Percentiles rank a stretch among this genome's conserved stretches.
Conservation (phyloP, 345 rosid species). For the Citrus australasica region DNA sequence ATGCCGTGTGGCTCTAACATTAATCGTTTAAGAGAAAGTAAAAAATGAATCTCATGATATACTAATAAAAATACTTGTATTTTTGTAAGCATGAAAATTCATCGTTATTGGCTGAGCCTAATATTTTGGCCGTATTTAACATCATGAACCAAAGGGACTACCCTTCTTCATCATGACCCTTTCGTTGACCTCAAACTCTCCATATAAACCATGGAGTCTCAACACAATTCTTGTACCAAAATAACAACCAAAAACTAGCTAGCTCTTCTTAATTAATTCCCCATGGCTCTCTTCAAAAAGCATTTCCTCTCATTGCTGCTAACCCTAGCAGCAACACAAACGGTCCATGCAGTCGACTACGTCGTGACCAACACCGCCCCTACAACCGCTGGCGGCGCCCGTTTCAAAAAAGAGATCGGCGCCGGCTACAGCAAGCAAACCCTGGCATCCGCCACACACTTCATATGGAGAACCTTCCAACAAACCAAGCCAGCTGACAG, state of each 20-base stretch:
- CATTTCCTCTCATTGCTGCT: slow-evolving; percentile 19
- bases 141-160: no score
- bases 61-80: background rate
- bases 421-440: slow-evolving; percentile 20
- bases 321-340: slow-evolving; percentile 19
- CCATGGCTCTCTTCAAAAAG: slow-evolving; percentile 13
- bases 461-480: slow-evolving; percentile 40
- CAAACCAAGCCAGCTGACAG: slow-evolving; percentile 23
- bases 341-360: slow-evolving; percentile 35
- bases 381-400: slow-evolving; percentile 25
- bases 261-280: no score
- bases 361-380: slow-evolving; percentile 30
- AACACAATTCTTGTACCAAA: background rate
- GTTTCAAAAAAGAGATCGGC: slow-evolving; percentile 35
- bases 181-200: background rate
- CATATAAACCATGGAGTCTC: background rate
- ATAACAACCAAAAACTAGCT: background rate
- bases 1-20: no score
- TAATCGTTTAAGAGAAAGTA: no score
- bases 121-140: background rate
- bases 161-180: background rate
- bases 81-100: background rate
- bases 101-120: background rate
- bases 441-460: slow-evolving; percentile 26
- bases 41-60: no score